Evolutionary conservation across 176 grass and related monocot species (phyloP), one percentile per base, ranked within the genome.

Genomic region (Avena insularis): DNA sequence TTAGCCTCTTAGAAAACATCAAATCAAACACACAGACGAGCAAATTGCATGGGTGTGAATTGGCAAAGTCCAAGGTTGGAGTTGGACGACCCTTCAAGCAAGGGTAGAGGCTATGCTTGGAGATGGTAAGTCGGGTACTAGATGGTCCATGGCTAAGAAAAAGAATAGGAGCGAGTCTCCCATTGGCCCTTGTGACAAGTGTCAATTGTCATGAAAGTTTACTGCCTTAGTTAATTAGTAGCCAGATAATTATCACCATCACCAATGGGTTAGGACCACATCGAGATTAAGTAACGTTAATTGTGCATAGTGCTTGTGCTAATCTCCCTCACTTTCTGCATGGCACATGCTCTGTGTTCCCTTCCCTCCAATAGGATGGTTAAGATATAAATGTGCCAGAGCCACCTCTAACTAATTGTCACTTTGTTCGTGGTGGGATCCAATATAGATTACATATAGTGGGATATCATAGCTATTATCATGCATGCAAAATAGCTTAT

Each of bases 251-350:
- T 17, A 16, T 88, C 78, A 88, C 78, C 62, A 48, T 19, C 62
- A 88, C 82, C 90, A 71, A 91, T 73, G 90, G 86, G 77, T 91
- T 73, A 85, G 90, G 90, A 91, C 90, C 90, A 91, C 90, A 84
- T 19, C 9, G 2, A 40, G 20, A 49, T 84, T 87, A 57, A 59
- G 9, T 80, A 75, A 58, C 33, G 36, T 74, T 74, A 71, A 21
- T 40, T 68, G 49, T 69, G 81, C 85, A 80, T 9, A 81, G 43
- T 88, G 84, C 81, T 50, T 82, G 82, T 63, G 86, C 77, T 88
- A 56, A 91, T 35, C 78, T 23, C 85, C 86, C 85, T 85, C 77
- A 81, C 89, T 84, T 91, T 91, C 50, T 91, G 85, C 69, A 81
- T 88, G 82, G 86, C 86, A 91, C 90, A 91, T 91, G 86, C 63